Base-by-base conservation (phyloP, 148 eudicot species). In the Rhododendron molle region DNA sequence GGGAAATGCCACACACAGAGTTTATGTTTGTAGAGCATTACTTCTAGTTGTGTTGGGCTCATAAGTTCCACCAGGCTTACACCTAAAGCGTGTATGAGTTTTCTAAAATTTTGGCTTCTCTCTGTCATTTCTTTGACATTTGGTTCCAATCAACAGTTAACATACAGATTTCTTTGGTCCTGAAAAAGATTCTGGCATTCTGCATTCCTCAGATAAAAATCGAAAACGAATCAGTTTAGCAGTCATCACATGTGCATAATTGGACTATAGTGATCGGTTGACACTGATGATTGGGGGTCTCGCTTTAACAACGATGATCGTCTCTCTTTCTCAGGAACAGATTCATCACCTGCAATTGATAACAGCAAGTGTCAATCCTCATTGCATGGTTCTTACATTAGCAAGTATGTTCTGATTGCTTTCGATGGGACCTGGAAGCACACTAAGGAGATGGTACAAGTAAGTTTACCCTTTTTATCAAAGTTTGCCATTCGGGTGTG, bases 401-500 rank as follows among this genome's bases (percentile, higher is more conserved):
- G 84, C 34, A 78, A 88, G 43, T 84, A 21, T 81, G 92, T 95
- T 52, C 78, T 97, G 90, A 93, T 97, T 86, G 95, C 92, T 86
- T 94, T 95, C 87, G 99, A 97, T 86, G 99, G 96, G 50, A 97
- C 98, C 81, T 97, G 99, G 99, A 95, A 97, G 88, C 98, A 95
- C 83, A 96, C 98, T 21, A 95, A 92, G 92, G 99, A 97, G 86
- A 95, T 97, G 99, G 89, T 97, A 83, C 90, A 60, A 72, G 98
- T 98, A 28, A 97, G 98, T 87, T 91, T 95, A 83, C 93, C 96
- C 38, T 97, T 97, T 90, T 28, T 97, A 84, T 92, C 96, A 3
- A 95, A 92, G 88, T 97, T 95, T 87, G 92, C 95, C 5, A 83
- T 89, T 84, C 89, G 90, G 58, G 95, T 93, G 67, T 91, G 94